Evolutionary conservation across 2,329 filamentous ascomycete species (phyloP), one percentile per base, ranked within the genome.

Genomic region (Mariannaea sp.): DNA sequence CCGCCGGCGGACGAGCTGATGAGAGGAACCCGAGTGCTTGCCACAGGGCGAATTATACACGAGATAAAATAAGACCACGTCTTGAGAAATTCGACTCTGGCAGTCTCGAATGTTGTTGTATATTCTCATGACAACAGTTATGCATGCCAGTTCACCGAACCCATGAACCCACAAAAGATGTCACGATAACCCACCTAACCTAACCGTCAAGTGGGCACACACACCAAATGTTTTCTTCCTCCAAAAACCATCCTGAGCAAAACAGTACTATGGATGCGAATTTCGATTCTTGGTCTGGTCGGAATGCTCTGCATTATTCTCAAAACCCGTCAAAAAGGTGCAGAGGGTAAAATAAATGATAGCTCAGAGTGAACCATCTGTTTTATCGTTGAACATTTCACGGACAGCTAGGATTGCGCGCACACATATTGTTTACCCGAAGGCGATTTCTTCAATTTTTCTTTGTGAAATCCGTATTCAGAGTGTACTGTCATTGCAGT

Each of bases 401-500:
- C n/a, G n/a, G n/a, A n/a, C n/a, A n/a, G n/a, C n/a, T n/a, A n/a
- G n/a, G n/a, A 19, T 30, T n/a, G 29, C 20, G 41, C 33, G 40
- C 26, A 35, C 22, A 44, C 14, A 48, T 45, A 43, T 46, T 40
- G 42, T 27, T 9, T 19, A 16, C 35, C 61, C 58, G 38, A 55
- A 55, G 47, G 40, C 61, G 59, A 53, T 59, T n/a, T 61, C 65
- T 65, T 48, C 36, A 59, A 58, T 64, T 60, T 63, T 55, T 58
- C 32, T 57, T 69, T 68, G 59, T 68, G 60, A 56, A 56, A 55
- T 55, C 58, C 45, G 56, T 43, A 53, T 61, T 60, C 30, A 52
- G 38, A 61, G 64, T 61, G 60, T 60, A 55, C 60, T 57, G 64
- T 62, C 46, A 43, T 61, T 51, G 51, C 64, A 62, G 67, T 59